Evolutionary conservation across 805 yeast genomes (phyloP), one percentile per base, ranked within the genome.

Genomic region (Wickerhamiella sorbophila): DNA sequence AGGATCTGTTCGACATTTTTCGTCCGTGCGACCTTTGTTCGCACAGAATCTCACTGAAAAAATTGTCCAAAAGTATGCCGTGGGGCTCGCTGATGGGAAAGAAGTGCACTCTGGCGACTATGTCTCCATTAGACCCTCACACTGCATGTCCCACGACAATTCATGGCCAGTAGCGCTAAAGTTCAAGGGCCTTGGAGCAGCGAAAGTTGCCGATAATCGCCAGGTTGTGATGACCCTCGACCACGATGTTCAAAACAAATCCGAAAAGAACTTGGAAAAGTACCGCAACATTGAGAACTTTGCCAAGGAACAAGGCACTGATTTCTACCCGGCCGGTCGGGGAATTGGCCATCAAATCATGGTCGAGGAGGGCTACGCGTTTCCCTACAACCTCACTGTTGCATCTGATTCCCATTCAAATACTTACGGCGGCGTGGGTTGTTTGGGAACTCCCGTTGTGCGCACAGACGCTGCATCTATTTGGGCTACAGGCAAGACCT

Each of bases 401-500:
- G 98, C 98, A 3, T 84, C 95, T 0, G 99, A 91, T 61, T 87
- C 96, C 4, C 99, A 91, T 61, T 86, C 96, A 9, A 91, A 91
- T 61, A 91, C 95, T 31, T 91, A 91, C 58, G 98, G 99, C 52
- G 99, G 99, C 57, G 69, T 91, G 38, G 97, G 97, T 16, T 69
- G 94, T 18, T 66, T 91, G 44, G 99, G 99, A 40, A 93, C 98
- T 2, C 97, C 99, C 8, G 81, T 91, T 42, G 99, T 91, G 43
- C 75, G 99, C 63, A 91, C 99, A 0, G 99, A 91, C 63, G 98
- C 97, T 18, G 99, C 99, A 3, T 76, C 96, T 8, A 88, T 91
- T 50, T 91, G 99, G 99, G 97, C 99, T 10, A 91, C 99, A 0
- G 97, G 97, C 33, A 94, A 86, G 65, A 91, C 98, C 3, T 91